Percentiles rank a stretch among this genome's conserved stretches.
Evolutionary conservation across 768 basidiomycete genomes (phyloP).

Genomic region (Boletellus ananas): DNA sequence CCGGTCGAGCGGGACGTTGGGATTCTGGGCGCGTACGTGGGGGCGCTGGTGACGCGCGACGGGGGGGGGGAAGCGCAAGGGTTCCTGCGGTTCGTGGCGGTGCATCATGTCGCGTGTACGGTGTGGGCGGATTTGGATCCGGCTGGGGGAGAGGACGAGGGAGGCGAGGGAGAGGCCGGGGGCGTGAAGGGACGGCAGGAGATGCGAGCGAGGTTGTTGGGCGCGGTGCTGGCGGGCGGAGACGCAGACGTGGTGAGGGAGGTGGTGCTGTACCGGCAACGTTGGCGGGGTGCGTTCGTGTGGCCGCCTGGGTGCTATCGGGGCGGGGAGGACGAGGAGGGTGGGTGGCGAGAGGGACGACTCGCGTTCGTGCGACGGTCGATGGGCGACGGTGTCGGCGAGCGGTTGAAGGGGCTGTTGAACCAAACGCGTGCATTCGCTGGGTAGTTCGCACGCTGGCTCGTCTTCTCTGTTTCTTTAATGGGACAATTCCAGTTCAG

Average conservation of each 20-base stretch:
- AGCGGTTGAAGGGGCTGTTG: conserved; percentile 15
- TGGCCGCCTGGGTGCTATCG: conserved; percentile 53
- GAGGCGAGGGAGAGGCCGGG: neutral
- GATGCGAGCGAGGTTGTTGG: conserved; percentile 43
- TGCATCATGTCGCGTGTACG: conserved; percentile 75
- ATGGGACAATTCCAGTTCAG: too few relatives aligned
- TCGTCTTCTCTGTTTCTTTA: too few relatives aligned
- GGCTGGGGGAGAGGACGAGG: conserved; percentile 9
- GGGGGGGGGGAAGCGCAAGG: conserved; percentile 40
- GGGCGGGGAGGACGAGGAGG: conserved; percentile 13
- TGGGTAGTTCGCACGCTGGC: too few relatives aligned
- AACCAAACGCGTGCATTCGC: too few relatives aligned
- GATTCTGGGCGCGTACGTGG: conserved; percentile 60
- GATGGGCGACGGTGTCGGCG: conserved; percentile 7
- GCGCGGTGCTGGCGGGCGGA: conserved; percentile 50
- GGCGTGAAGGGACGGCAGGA: neutral
- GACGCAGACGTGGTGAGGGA: conserved; percentile 44
- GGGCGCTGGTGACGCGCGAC: conserved; percentile 38
- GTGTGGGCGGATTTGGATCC: conserved; percentile 64
- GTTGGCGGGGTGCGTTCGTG: conserved; percentile 31
- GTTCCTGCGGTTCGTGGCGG: conserved; percentile 62
- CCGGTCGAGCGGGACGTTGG: conserved; percentile 64
- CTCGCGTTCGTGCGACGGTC: conserved; percentile 12
- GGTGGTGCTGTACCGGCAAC: conserved; percentile 57
- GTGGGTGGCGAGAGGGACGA: conserved; percentile 15